Percentiles rank a stretch among this genome's conserved stretches.
These are phyloP conservation scores for Handroanthus guayacan DNA, from an alignment of 257 asterid genomes.

Conservation along the genomic window DNA sequence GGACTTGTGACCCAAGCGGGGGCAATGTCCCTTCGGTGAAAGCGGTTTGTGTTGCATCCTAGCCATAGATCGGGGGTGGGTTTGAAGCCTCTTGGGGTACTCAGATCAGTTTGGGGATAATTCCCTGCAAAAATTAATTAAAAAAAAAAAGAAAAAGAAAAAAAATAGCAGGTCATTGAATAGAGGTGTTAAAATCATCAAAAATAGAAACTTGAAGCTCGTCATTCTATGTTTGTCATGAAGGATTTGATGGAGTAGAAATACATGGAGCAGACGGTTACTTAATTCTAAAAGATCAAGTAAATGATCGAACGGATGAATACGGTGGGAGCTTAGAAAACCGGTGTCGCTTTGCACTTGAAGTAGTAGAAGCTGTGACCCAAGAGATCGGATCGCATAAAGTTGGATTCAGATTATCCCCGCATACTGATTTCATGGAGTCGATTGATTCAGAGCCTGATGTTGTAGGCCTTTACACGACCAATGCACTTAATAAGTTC, in stretches of 20 bases:
- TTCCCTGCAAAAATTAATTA: no score
- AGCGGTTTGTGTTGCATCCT: no score
- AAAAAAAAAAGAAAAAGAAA: no score
- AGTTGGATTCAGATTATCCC: conserved; percentile 51
- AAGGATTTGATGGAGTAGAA: conserved; percentile 63
- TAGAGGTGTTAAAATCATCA: neutral
- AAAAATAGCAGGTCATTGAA: neutral
- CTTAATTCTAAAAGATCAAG: conserved; percentile 51
- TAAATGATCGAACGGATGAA: conserved; percentile 52
- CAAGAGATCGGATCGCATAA: conserved; percentile 47
- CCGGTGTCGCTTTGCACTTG: conserved; percentile 48
- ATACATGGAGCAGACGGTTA: conserved; percentile 56
- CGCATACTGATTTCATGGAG: conserved; percentile 38
- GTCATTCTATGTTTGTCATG: neutral
- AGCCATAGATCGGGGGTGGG: no score
- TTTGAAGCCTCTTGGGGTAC: no score
- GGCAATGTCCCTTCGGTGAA: no score
- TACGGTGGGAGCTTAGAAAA: conserved; percentile 56
- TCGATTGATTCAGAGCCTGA: conserved; percentile 39
- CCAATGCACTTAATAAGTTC: conserved; percentile 38
- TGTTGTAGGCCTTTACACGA: conserved; percentile 47
- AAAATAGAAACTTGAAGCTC: no score
- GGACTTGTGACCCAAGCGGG: no score
- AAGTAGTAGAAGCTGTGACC: conserved; percentile 42
- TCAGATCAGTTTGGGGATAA: no score